These are phyloP conservation scores for Ogataea pignaliae DNA, from an alignment of 805 yeast species.

Conservation along the genomic window DNA sequence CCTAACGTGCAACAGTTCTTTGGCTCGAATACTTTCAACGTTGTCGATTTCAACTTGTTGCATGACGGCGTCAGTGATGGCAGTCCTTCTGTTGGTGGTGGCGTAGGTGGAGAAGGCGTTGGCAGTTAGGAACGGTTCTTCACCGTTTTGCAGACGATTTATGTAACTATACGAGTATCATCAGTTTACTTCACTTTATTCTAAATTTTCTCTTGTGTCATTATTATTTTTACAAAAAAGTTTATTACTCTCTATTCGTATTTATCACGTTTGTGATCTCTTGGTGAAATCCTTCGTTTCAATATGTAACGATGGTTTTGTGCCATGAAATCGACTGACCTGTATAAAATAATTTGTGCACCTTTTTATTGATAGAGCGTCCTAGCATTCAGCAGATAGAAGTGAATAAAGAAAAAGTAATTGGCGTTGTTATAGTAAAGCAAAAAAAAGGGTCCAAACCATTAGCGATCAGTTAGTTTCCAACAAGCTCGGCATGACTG, in stretches of 20 bases:
- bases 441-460: not conserved
- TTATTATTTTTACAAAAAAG: too few species aligned
- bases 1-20: conserved; percentile 17
- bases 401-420: too few species aligned
- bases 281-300: too few species aligned
- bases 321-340: too few species aligned
- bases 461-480: not conserved
- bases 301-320: too few species aligned
- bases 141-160: not conserved
- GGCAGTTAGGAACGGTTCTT: conserved; percentile 1
- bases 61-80: not conserved
- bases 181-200: not conserved
- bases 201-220: too few species aligned
- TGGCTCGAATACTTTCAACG: conserved; percentile 2
- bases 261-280: too few species aligned
- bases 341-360: too few species aligned
- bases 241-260: too few species aligned
- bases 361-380: too few species aligned
- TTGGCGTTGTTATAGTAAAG: too few species aligned
- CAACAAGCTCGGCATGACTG: not conserved
- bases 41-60: conserved; percentile 4
- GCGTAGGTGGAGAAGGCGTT: not conserved
- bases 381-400: too few species aligned
- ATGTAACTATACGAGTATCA: not conserved
- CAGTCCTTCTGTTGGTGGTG: not conserved